A percentile compares a stretch with the other conserved stretches of the same genome.
These are phyloP conservation scores for Inga oerstediana DNA, from an alignment of 306 rosid genomes.

Conservation along the genomic window DNA sequence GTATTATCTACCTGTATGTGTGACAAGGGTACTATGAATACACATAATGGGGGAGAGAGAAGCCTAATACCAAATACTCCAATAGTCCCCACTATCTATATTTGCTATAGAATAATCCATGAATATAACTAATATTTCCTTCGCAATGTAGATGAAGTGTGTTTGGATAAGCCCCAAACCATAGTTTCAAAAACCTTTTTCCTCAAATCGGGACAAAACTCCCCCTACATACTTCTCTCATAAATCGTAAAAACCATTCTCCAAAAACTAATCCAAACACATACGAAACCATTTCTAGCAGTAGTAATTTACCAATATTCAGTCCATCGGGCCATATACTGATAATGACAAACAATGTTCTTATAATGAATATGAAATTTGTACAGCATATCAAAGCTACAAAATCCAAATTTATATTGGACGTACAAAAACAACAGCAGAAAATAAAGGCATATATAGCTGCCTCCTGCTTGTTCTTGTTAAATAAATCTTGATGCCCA, in stretches of 20 bases:
- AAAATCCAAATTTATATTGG: slow-evolving; percentile 35
- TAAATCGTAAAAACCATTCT: too few species aligned
- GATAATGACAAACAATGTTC: background rate
- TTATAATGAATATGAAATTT: background rate
- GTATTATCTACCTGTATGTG: too few species aligned
- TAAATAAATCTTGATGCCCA: slow-evolving; percentile 26
- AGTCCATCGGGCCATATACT: background rate
- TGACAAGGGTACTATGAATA: too few species aligned
- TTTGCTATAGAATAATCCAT: background rate
- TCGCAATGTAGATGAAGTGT: background rate
- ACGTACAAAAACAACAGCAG: slow-evolving; percentile 23
- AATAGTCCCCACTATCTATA: too few species aligned
- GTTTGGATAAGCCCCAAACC: too few species aligned
- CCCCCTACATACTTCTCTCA: too few species aligned
- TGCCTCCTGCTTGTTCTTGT: background rate
- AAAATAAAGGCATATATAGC: background rate
- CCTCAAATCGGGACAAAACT: too few species aligned
- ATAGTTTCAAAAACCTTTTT: too few species aligned
- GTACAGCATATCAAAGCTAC: slow-evolving; percentile 30
- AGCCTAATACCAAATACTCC: too few species aligned
- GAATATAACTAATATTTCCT: background rate
- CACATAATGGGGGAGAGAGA: too few species aligned
- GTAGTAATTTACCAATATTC: background rate
- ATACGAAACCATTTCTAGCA: background rate
- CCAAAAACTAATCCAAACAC: too few species aligned